These are phyloP conservation scores for Aspergillus flavus DNA, from an alignment of 2,329 filamentous ascomycete species.

Conservation along the genomic window DNA sequence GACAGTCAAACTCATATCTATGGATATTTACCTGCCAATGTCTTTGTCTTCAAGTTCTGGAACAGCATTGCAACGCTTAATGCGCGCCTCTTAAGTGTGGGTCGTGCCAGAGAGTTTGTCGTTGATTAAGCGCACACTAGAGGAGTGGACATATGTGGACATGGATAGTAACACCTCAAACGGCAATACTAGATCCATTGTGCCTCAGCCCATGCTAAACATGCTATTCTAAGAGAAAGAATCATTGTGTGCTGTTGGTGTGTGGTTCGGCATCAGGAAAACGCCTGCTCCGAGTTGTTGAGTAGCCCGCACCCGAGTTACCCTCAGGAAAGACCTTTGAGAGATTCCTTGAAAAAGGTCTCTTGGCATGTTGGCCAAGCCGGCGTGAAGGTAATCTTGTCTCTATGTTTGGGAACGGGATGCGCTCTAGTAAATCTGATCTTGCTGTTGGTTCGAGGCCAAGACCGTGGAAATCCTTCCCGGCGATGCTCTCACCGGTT, in stretches of 20 bases:
- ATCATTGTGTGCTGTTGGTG: not conserved
- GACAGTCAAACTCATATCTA: not conserved
- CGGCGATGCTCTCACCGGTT: not conserved
- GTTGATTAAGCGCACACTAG: not conserved
- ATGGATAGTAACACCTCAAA: not conserved
- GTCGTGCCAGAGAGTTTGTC: not conserved
- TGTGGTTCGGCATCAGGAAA: not conserved
- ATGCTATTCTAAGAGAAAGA: not conserved
- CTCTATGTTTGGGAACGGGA: not conserved
- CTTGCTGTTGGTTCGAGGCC: not conserved
- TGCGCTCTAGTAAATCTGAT: not conserved
- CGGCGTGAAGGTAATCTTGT: not conserved
- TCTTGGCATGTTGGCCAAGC: not conserved
- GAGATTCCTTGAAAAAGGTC: not conserved
- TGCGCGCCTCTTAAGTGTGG: not conserved
- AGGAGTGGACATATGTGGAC: too few relatives aligned
- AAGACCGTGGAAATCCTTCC: not conserved
- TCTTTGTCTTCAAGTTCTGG: not conserved
- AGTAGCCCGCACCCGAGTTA: not conserved
- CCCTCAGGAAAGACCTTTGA: not conserved
- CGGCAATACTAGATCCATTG: not conserved
- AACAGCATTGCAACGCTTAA: not conserved
- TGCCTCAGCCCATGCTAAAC: not conserved
- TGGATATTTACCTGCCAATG: not conserved
- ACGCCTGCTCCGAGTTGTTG: not conserved